Conservation (phyloP, 2,329 filamentous ascomycete species). For the Cytospora piceicola region DNA sequence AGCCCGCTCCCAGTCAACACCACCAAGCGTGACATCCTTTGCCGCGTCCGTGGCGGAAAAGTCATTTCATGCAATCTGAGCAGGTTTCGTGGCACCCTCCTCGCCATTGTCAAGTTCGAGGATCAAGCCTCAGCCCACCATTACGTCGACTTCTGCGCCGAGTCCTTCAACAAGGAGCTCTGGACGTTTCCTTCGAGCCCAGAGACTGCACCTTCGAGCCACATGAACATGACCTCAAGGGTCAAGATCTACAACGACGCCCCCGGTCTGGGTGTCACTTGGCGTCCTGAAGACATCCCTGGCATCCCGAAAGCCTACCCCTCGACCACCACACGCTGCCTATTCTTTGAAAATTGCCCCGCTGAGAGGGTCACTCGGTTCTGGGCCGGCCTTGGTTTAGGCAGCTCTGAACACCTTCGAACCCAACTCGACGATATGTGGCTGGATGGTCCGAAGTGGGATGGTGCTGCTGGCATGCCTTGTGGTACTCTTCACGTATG, state of each 20-base stretch:
- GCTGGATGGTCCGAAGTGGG: conserved; percentile 2
- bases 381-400: background rate
- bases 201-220: background rate
- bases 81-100: background rate
- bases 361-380: background rate
- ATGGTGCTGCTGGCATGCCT: background rate
- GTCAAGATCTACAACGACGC: background rate
- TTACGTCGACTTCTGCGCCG: background rate
- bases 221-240: background rate
- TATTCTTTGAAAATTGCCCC: background rate
- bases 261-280: background rate
- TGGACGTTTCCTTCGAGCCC: background rate
- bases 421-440: conserved; percentile 25
- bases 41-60: background rate
- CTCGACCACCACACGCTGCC: background rate
- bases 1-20: background rate
- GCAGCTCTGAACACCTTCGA: conserved; percentile 1
- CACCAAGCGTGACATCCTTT: background rate
- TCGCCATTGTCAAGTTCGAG: background rate
- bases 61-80: background rate
- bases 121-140: background rate
- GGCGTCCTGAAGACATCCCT: background rate
- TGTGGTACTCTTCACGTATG: conserved; percentile 18
- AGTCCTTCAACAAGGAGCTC: background rate
- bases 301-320: background rate